These are phyloP conservation scores for Taphrina flavorubra DNA, from an alignment of 1,139 yeast genomes.

Conservation along the genomic window DNA sequence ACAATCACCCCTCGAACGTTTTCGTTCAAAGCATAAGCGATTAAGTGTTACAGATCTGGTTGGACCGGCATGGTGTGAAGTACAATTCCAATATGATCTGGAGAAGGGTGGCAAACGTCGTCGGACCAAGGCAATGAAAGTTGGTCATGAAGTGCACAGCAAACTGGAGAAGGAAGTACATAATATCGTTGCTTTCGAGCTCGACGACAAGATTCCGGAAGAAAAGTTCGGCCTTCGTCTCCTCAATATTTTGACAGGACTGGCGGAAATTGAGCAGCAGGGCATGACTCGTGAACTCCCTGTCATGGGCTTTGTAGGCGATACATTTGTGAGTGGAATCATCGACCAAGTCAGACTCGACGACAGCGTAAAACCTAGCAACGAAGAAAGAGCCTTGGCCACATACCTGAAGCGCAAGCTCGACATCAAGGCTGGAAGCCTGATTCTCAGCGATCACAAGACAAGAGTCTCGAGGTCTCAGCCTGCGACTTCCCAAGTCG, in stretches of 20 bases:
- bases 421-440: conserved; percentile 22
- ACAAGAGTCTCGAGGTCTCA: conserved; percentile 39
- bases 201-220: conserved; percentile 41
- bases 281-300: conserved; percentile 44
- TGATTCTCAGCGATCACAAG: conserved; percentile 38
- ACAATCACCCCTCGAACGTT: conserved; percentile 18
- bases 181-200: conserved; percentile 30
- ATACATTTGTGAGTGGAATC: conserved; percentile 44
- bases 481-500: conserved; percentile 43
- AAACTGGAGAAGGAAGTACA: conserved; percentile 43
- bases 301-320: conserved; percentile 45
- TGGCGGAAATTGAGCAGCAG: conserved; percentile 39
- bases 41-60: conserved; percentile 46
- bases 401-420: background rate
- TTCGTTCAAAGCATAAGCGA: conserved; percentile 18
- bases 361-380: background rate
- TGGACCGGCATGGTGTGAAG: conserved; percentile 40
- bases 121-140: conserved; percentile 43
- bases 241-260: conserved; percentile 40
- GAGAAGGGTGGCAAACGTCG: conserved; percentile 31
- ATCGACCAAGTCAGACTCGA: conserved; percentile 44
- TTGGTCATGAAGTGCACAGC: conserved; percentile 45
- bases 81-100: conserved; percentile 35
- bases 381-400: conserved; percentile 9
- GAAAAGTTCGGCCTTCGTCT: conserved; percentile 44